Evolutionary conservation across 2,329 filamentous ascomycete genomes (phyloP), one percentile per base, ranked within the genome.

Genomic region (Sarocladium oryzae): DNA sequence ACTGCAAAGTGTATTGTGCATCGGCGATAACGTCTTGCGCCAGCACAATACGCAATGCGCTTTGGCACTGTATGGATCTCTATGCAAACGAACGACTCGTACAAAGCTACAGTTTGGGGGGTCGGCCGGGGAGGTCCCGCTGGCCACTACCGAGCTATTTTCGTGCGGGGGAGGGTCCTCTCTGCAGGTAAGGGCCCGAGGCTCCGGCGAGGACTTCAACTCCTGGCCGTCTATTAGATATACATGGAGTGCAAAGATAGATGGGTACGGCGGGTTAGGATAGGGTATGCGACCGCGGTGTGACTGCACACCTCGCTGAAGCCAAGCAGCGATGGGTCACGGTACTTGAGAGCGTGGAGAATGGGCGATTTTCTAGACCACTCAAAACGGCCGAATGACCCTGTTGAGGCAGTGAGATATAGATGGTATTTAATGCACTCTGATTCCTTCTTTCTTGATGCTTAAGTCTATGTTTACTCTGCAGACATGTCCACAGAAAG

Each of bases 361-460:
- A 26, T 20, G 21, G 40, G 23, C 37, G 23, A 43, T 15, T 6
- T 11, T 43, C 26, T 28, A 9, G 26, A 9, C 8, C 24, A 16
- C 10, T 20, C n/a, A n/a, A n/a, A n/a, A n/a, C n/a, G n/a, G n/a
- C n/a, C n/a, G n/a, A n/a, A n/a, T n/a, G n/a, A n/a, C n/a, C n/a
- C n/a, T 48, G 13, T 15, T 21, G 24, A 33, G 28, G 21, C 16
- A 4, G 24, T 48, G 43, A 16, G 26, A 48, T 48, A 48, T 48
- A 48, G 43, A 48, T 33, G 43, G 26, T 48, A 48, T 48, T 48
- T 48, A 48, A 48, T 48, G 43, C 43, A 48, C 18, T 45, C 33
- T 16, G 20, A 11, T 15, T 26, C 16, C 26, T 43, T 28, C n/a
- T 21, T 13, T 30, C 28, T 30, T n/a, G n/a, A n/a, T n/a, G n/a